Base-by-base conservation (phyloP, 805 yeast genomes). In the Metschnikowia gruessii region DNA sequence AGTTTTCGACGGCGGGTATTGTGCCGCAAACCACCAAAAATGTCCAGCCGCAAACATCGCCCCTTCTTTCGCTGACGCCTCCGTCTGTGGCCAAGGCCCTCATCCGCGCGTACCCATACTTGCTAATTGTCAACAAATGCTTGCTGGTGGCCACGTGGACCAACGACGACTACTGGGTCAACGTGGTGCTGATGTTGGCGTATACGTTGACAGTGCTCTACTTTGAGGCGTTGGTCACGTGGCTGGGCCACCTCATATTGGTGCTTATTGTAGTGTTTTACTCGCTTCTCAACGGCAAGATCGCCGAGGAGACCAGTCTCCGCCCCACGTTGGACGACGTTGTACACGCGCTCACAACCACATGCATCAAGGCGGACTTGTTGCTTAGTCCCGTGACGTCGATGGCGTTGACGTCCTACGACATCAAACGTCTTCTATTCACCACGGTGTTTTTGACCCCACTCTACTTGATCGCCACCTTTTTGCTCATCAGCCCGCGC, bases 361-460 rank as follows among this genome's bases (percentile, higher is more conserved):
- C 89, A 4, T 81, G 89, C 46, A 76, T 83, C 46, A 83, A 90
- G 57, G 81, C 87, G 6, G 95, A 89, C 58, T 68, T 89, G 60
- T 69, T 92, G 40, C 70, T 91, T 37, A 75, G 83, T 21, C 98
- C 99, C n/a, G 70, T 92, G 40, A 81, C 91, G 1, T 69, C 83
- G 7, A 68, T 86, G 51, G 82, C 81, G n/a, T 71, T 92, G 52
- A 82, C 90, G 2, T 76, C 85, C 0, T 80, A 85, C 57, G 97
- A 91, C 59, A 76, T 90, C 53, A 83, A 85, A 58, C 74, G 97
- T 51, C 73, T 91, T 44, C 65, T 90, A 19, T 85, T 89, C 62
- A 89, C 97, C 10, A 85, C 95, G 1, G 78, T 89, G 18, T 84
- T 92, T 58, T 68, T 90, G 42, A 86, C 97, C 1, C 99, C 99